phyloP scores from a whole-genome alignment of 305 asterid species.

The Fraxinus ornus region DNA sequence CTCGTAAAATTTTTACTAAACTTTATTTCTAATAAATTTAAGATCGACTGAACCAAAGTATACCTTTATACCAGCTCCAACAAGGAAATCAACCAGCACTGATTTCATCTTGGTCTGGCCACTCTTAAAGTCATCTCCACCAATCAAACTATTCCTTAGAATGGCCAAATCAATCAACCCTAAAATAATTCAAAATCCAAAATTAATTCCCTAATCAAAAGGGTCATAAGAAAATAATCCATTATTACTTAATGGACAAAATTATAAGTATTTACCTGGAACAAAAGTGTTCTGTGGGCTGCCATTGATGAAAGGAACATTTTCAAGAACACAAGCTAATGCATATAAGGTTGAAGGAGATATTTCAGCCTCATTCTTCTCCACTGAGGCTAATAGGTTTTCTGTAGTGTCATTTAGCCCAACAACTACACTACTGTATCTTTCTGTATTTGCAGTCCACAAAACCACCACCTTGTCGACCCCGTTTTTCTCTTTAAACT shows the following conservation, averaged over 20 bases:
- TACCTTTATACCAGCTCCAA: slow-evolving; percentile 98
- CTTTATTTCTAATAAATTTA: not conserved
- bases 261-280: slow-evolving; percentile 46
- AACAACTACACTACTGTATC: slow-evolving; percentile 76
- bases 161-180: slow-evolving; percentile 87
- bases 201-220: not conserved
- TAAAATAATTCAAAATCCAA: slow-evolving; percentile 15
- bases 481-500: slow-evolving; percentile 77
- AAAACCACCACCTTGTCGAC: slow-evolving; percentile 79
- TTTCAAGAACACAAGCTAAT: slow-evolving; percentile 79
- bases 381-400: slow-evolving; percentile 73
- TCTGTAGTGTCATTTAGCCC: slow-evolving; percentile 84
- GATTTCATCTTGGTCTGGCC: slow-evolving; percentile 99
- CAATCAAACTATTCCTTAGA: slow-evolving; percentile 73
- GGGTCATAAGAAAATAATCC: not conserved
- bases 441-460: slow-evolving; percentile 97
- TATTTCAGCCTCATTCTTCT: slow-evolving; percentile 78
- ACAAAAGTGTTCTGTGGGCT: slow-evolving; percentile 98
- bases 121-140: slow-evolving; percentile 96
- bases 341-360: slow-evolving; percentile 87
- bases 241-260: not conserved
- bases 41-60: not conserved
- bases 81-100: slow-evolving; percentile 92
- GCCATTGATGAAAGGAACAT: slow-evolving; percentile 87
- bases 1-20: not conserved